Conservation (phyloP, 495 filamentous ascomycete genomes). For the Beverwykella pulmonaria region DNA sequence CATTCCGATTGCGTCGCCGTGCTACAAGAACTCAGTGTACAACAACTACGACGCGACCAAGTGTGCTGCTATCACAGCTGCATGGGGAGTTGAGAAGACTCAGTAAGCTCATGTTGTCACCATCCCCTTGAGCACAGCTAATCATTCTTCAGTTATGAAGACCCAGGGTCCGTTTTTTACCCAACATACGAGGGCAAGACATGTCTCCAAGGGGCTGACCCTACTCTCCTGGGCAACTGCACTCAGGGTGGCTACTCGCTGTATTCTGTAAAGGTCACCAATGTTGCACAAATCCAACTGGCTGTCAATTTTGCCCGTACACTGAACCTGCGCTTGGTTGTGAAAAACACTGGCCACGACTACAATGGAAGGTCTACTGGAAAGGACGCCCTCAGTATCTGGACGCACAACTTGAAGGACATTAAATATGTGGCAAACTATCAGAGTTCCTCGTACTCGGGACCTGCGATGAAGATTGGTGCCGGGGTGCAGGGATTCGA, state of each 20-base stretch:
- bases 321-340: conserved; percentile 32
- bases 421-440: conserved; percentile 22
- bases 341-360: conserved; percentile 47
- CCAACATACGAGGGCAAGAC: conserved; percentile 26
- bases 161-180: conserved; percentile 15
- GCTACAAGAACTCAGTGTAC: conserved; percentile 25
- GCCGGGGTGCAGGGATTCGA: conserved; percentile 29
- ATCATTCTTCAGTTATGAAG: neutral
- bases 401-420: conserved; percentile 31
- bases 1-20: conserved; percentile 20
- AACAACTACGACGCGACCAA: conserved; percentile 16
- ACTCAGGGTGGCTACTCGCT: conserved; percentile 61
- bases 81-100: conserved; percentile 8
- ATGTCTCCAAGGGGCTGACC: conserved; percentile 11
- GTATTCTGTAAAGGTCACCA: conserved; percentile 29
- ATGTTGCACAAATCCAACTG: conserved; percentile 27
- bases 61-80: conserved; percentile 14
- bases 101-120: conserved; percentile 1
- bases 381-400: conserved; percentile 25
- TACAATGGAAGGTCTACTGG: conserved; percentile 29
- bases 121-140: neutral
- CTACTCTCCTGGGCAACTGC: conserved; percentile 43
- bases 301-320: conserved; percentile 35
- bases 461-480: conserved; percentile 29
- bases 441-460: conserved; percentile 14